Conservation (phyloP, 345 rosid genomes). For the Rhizophora mangle region DNA sequence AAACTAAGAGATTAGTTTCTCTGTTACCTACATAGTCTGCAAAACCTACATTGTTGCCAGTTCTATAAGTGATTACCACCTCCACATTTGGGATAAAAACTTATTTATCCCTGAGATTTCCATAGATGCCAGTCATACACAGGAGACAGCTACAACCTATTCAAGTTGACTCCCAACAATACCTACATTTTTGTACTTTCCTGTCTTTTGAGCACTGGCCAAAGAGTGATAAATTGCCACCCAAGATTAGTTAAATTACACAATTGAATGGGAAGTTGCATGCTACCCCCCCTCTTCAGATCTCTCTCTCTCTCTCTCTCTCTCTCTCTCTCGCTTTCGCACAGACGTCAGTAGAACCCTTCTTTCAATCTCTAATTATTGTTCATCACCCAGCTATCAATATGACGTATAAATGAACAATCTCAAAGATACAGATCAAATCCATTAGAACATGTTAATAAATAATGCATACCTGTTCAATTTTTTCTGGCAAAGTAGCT, state of each 20-base stretch:
- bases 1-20: conserved; percentile 48
- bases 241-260: too few relatives aligned
- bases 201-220: too few relatives aligned
- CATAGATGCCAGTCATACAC: not conserved
- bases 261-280: too few relatives aligned
- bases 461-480: conserved; percentile 55
- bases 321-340: too few relatives aligned
- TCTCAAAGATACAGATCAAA: not conserved
- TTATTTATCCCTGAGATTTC: not conserved
- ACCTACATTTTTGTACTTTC: not conserved
- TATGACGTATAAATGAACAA: not conserved
- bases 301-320: too few relatives aligned
- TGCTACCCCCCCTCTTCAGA: too few relatives aligned
- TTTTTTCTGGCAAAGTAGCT: conserved; percentile 61
- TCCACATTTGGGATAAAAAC: not conserved
- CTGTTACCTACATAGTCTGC: conserved; percentile 22
- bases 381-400: not conserved
- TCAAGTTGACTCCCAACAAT: not conserved
- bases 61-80: not conserved
- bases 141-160: not conserved
- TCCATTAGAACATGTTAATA: not conserved
- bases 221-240: too few relatives aligned
- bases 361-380: not conserved
- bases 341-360: not conserved
- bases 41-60: conserved; percentile 14